Percentiles rank a stretch among this genome's conserved stretches.
phyloP scores from a whole-genome alignment of 768 basidiomycete genomes.

The Boletus reticuloceps region DNA sequence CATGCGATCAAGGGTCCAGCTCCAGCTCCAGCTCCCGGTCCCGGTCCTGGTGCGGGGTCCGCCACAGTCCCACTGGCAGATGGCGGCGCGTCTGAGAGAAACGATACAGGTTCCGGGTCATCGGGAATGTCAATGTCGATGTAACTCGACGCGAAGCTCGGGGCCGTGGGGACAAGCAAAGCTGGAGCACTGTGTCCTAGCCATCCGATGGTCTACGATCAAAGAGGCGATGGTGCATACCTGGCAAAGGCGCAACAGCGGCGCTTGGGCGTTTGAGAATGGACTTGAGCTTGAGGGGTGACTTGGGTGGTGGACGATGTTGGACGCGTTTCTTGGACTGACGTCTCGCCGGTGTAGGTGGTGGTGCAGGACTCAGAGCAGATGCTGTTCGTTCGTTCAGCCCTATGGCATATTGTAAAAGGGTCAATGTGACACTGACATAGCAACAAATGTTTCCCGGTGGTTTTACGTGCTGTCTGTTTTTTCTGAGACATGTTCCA shows the following conservation, averaged over 20 bases:
- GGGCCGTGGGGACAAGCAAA: too few relatives aligned
- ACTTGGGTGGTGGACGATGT: not conserved
- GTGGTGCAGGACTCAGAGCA: not conserved
- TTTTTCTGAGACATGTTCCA: constrained; percentile 7
- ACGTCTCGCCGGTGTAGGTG: too few relatives aligned
- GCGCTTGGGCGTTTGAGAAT: not conserved
- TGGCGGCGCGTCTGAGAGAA: too few relatives aligned
- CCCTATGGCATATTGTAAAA: too few relatives aligned
- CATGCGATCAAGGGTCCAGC: not conserved
- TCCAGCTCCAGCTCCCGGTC: too few relatives aligned
- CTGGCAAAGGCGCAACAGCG: not conserved
- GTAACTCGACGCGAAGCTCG: not conserved
- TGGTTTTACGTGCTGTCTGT: constrained; percentile 22
- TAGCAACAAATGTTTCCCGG: constrained; percentile 4
- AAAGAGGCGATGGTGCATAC: constrained; percentile 1
- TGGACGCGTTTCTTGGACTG: not conserved
- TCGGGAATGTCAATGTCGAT: too few relatives aligned
- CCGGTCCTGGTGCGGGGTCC: not conserved
- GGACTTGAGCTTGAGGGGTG: not conserved
- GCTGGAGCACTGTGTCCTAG: not conserved
- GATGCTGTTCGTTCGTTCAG: not conserved
- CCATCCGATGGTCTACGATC: not conserved
- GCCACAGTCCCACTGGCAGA: not conserved
- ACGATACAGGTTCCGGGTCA: too few relatives aligned
- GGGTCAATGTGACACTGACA: constrained; percentile 2